Percentiles rank a stretch among this genome's conserved stretches.
Evolutionary conservation across 2,329 filamentous ascomycete genomes (phyloP).

Genomic region (Scedosporium boydii): DNA sequence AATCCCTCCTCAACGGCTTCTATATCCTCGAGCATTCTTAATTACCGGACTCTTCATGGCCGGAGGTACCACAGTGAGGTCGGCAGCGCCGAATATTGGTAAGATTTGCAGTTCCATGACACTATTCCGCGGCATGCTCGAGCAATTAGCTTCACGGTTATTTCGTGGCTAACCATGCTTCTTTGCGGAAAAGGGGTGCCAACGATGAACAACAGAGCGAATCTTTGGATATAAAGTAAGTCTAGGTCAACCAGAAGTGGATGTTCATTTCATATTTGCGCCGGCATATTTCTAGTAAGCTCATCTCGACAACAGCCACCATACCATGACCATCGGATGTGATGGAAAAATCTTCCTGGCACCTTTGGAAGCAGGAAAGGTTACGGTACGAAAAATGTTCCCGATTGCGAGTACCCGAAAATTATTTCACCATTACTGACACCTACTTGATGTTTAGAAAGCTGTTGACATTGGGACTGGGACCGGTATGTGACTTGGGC

Average conservation of each 20-base stretch:
- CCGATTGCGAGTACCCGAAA: background rate
- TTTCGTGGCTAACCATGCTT: background rate
- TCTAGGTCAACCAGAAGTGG: too few relatives aligned
- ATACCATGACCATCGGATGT: constrained; percentile 12
- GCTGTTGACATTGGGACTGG: constrained; percentile 44
- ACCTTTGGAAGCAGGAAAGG: constrained; percentile 10
- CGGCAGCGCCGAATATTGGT: constrained; percentile 18
- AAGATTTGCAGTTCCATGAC: background rate
- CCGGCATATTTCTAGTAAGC: background rate
- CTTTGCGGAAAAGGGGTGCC: constrained; percentile 10
- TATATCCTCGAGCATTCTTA: constrained; percentile 17
- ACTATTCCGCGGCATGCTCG: too few relatives aligned
- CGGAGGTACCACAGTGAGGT: constrained; percentile 20
- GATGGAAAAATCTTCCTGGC: constrained; percentile 16
- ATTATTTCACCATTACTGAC: background rate
- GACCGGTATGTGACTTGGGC: constrained; percentile 25
- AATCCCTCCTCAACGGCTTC: constrained; percentile 14
- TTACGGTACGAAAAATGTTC: constrained; percentile 6
- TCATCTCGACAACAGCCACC: constrained; percentile 11
- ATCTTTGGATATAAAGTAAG: constrained; percentile 4
- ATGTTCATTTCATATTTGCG: background rate
- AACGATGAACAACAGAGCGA: constrained; percentile 18
- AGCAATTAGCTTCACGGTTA: too few relatives aligned
- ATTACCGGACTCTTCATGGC: constrained; percentile 20
- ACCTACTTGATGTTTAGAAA: constrained; percentile 3